Conservation (phyloP, 2,329 filamentous ascomycete genomes). For the Pestalotiopsis sp. region DNA sequence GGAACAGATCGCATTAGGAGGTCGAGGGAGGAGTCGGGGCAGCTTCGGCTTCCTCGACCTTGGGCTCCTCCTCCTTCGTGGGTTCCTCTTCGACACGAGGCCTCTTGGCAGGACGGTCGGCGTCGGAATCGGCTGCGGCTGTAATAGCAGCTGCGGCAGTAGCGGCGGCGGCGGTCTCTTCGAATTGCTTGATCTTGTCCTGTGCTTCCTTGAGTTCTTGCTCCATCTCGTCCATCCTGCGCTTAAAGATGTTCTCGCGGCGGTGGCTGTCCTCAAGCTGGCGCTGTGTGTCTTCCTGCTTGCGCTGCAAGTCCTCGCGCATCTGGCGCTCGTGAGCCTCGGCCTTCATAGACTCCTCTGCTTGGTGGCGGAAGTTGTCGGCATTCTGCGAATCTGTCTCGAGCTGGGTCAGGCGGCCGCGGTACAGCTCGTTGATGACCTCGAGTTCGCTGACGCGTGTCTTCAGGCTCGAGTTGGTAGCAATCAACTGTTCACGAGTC, state of each 20-base stretch:
- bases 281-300: conserved; percentile 48
- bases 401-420: conserved; percentile 75
- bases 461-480: conserved; percentile 84
- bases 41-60: conserved; percentile 7
- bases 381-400: conserved; percentile 74
- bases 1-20: neutral
- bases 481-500: conserved; percentile 78
- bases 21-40: conserved; percentile 4
- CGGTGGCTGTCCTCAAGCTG: conserved; percentile 77
- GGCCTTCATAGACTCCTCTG: conserved; percentile 57
- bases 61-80: neutral
- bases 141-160: neutral
- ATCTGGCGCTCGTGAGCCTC: conserved; percentile 61
- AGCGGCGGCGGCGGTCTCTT: neutral
- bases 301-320: conserved; percentile 45
- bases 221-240: conserved; percentile 79
- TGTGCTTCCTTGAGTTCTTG: conserved; percentile 45
- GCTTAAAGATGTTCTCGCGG: conserved; percentile 80
- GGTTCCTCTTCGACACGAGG: conserved; percentile 13
- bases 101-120: conserved; percentile 14
- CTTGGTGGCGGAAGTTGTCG: conserved; percentile 51
- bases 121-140: neutral
- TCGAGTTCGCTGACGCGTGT: conserved; percentile 95
- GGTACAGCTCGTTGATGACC: conserved; percentile 86
- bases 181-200: conserved; percentile 20